phyloP scores from a whole-genome alignment of 139 green algal genomes.

The Picochlorum sp. region DNA sequence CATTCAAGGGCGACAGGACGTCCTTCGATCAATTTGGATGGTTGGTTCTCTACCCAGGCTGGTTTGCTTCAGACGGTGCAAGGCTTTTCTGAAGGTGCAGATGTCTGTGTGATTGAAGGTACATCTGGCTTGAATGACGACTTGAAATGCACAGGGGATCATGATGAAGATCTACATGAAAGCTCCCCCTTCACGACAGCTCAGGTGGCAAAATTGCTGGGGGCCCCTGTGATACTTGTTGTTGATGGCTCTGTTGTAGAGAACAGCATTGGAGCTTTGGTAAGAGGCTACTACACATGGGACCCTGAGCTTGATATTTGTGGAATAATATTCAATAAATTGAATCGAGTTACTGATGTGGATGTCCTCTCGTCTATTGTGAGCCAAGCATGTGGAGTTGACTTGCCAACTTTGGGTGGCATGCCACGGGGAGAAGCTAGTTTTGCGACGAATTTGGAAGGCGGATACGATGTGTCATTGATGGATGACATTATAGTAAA shows the following conservation, averaged over 20 bases:
- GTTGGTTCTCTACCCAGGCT: constrained; percentile 61
- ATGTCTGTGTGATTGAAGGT: constrained; percentile 74
- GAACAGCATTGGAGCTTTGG: constrained; percentile 36
- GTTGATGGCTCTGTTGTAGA: constrained; percentile 57
- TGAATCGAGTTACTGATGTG: constrained; percentile 34
- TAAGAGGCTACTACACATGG: constrained; percentile 33
- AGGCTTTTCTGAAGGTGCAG: constrained; percentile 27
- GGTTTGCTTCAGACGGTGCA: constrained; percentile 33
- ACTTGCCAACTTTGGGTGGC: constrained; percentile 46
- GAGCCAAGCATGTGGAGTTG: constrained; percentile 17
- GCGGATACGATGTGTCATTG: constrained; percentile 32
- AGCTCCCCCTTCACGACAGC: constrained; percentile 50
- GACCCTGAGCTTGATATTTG: constrained; percentile 49
- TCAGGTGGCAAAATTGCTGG: constrained; percentile 69
- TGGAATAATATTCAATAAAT: constrained; percentile 76
- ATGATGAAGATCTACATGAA: background rate
- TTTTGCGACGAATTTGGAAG: constrained; percentile 40
- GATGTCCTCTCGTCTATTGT: constrained; percentile 42
- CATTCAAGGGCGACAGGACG: constrained; percentile 54
- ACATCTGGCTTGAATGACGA: constrained; percentile 76
- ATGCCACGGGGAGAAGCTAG: constrained; percentile 40
- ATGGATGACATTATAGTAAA: background rate
- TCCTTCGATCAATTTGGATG: constrained; percentile 70
- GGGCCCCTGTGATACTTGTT: constrained; percentile 71
- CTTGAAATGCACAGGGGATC: constrained; percentile 41